Base-by-base conservation (phyloP, 2,329 filamentous ascomycete genomes). In the Herpotrichia juniperi region DNA sequence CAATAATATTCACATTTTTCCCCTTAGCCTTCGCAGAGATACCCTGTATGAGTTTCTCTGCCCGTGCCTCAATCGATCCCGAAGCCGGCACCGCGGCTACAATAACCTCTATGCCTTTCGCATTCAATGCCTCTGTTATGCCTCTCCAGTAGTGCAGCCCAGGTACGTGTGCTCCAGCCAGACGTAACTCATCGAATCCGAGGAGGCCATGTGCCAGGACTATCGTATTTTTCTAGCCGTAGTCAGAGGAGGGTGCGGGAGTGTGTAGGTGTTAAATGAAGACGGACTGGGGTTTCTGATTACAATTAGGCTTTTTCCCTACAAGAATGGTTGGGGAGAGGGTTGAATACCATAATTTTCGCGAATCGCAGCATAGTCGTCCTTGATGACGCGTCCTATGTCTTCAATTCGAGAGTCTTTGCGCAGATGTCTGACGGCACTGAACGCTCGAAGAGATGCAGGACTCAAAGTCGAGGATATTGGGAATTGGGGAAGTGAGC, bases 141-240 rank as follows among this genome's bases (percentile, higher is more conserved):
- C 85, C 85, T 39, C 84, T 79, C 85, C 85, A 87, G 65, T 87
- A 87, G 48, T 85, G 80, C 19, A 87, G 76, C 0, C 83, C 82
- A 0, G 84, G 85, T 5, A 86, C 67, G 31, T 75, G 73, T 11
- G 71, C 69, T 1, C 84, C 83, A 2, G 77, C 82, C 4, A 85
- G 73, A 14, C 78, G 81, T 9, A 87, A 68, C 64, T 87, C 83
- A 58, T 86, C 83, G 66, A 87, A 87, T n/a, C 85, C 85, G 17
- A 87, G 73, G 10, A 87, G 76, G n/a, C 85, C 85, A 70, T 87
- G 85, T 4, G 85, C 85, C 9, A 87, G 81, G 43, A 87, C 79
- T 46, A 87, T 80, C 2, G 84, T 82, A 60, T 86, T 67, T 63
- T 82, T 82, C 35, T 73, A 35, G 21, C 31, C 12, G 24, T 26